Percentiles rank a stretch among this genome's conserved stretches.
phyloP scores from a whole-genome alignment of 169 alveolate genomes.

The Perkinsus chesapeaki region DNA sequence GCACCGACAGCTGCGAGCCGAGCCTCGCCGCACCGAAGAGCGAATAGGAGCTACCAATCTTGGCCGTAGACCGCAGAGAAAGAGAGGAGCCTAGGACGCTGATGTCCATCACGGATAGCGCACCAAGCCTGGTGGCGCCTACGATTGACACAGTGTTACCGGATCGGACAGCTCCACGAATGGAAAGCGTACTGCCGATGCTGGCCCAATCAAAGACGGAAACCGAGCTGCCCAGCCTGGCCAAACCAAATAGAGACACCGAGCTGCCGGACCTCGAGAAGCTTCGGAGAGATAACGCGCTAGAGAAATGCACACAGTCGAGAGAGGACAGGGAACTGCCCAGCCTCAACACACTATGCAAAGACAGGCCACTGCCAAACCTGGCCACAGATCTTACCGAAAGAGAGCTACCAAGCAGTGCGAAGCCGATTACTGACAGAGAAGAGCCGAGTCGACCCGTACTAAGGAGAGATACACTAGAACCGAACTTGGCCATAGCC shows the following conservation, averaged over 20 bases:
- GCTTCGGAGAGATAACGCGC: neutral
- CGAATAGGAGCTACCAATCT: neutral
- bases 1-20: neutral
- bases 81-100: neutral
- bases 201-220: neutral
- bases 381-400: neutral
- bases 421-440: neutral
- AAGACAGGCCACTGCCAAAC: neutral
- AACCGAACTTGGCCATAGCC: neutral
- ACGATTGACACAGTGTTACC: neutral
- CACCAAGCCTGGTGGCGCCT: neutral
- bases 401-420: neutral
- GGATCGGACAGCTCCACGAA: neutral
- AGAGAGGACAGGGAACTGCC: neutral
- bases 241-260: neutral
- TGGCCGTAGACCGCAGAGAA: neutral
- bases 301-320: neutral
- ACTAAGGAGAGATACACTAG: neutral
- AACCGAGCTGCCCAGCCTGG: neutral
- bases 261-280: neutral
- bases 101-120: neutral
- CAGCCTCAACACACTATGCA: neutral
- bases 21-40: neutral
- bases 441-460: neutral
- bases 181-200: neutral